A percentile compares a stretch with the other conserved stretches of the same genome.
These are phyloP conservation scores for Setaria italica DNA, from an alignment of 202 grass and related monocot species.

Conservation along the genomic window DNA sequence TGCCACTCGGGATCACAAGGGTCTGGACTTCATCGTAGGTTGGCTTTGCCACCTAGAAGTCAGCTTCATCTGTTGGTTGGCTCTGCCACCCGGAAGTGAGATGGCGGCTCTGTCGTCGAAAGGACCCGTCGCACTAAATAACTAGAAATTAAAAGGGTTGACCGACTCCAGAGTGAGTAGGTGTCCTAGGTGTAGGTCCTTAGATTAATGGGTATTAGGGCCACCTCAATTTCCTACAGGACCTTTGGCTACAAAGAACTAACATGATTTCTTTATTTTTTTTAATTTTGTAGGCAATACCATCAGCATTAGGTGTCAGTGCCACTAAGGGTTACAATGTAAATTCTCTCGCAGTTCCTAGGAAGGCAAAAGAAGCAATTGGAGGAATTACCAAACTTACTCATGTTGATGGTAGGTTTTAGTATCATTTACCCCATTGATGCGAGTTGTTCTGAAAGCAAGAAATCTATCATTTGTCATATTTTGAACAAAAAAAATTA, in stretches of 20 bases:
- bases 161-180: too few species aligned
- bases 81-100: too few species aligned
- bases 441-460: neutral
- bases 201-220: too few species aligned
- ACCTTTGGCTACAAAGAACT: neutral
- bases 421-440: constrained; percentile 29
- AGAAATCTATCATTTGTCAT: neutral
- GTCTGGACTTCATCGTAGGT: too few species aligned
- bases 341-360: constrained; percentile 94
- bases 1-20: too few species aligned
- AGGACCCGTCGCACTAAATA: too few species aligned
- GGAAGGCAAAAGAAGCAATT: constrained; percentile 98
- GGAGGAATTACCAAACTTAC: constrained; percentile 98
- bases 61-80: too few species aligned
- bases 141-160: too few species aligned
- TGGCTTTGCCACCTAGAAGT: too few species aligned
- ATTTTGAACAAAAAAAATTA: neutral
- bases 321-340: constrained; percentile 87
- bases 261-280: neutral
- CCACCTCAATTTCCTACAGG: too few species aligned
- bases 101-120: too few species aligned
- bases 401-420: constrained; percentile 72
- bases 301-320: constrained; percentile 94
- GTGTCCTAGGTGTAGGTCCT: too few species aligned
- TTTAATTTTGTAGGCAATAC: constrained; percentile 75